Conservation (phyloP, 1,284 basidiomycete genomes). For the Rhodofomes roseus region DNA sequence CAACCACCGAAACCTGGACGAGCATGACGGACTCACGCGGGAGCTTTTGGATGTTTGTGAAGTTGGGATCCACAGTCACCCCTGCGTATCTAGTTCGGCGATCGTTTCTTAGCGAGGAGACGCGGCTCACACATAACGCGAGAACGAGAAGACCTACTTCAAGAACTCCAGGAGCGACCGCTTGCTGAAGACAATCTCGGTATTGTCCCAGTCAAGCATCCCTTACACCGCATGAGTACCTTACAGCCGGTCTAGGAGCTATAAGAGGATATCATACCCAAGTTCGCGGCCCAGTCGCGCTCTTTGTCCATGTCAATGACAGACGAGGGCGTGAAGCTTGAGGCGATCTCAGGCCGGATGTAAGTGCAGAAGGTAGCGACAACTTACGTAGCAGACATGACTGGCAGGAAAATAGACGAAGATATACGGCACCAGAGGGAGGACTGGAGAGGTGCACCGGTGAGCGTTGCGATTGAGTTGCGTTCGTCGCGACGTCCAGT, state of each 20-base stretch:
- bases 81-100: constrained; percentile 52
- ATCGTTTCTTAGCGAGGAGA: constrained; percentile 11
- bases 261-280: constrained; percentile 40
- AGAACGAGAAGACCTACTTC: constrained; percentile 42
- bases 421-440: too few species aligned
- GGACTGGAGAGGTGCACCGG: neutral
- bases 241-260: neutral
- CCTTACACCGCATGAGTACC: constrained; percentile 35
- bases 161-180: constrained; percentile 68
- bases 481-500: too few species aligned
- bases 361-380: neutral
- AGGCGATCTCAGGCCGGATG: neutral
- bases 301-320: constrained; percentile 58
- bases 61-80: constrained; percentile 69
- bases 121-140: neutral
- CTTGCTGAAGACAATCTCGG: constrained; percentile 71
- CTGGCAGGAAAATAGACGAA: too few species aligned
- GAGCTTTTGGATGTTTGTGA: constrained; percentile 64
- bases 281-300: constrained; percentile 61
- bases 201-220: constrained; percentile 73
- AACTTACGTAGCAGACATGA: neutral
- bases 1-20: neutral
- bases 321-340: constrained; percentile 56
- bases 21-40: constrained; percentile 44
- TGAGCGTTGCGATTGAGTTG: neutral